Conservation (phyloP, 176 grass and related monocot species). For the Musa troglodytarum region DNA sequence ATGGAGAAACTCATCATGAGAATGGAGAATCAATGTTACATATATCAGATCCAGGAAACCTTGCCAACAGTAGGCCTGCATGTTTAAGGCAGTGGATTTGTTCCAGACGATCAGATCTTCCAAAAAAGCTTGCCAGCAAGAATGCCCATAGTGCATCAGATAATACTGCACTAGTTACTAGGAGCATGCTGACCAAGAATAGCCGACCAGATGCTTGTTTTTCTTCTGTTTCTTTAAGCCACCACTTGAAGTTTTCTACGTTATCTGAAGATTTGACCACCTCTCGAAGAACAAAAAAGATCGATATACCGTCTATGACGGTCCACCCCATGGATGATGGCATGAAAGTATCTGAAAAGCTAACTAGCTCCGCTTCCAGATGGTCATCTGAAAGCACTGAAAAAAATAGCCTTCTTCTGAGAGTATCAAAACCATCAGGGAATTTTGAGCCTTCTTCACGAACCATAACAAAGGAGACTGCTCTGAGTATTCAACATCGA, state of each 20-base stretch:
- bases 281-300: slow-evolving; percentile 23
- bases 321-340: slow-evolving; percentile 10
- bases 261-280: slow-evolving; percentile 32
- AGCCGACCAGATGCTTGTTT: slow-evolving; percentile 19
- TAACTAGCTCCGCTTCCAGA: slow-evolving; percentile 22
- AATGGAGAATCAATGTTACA: neutral
- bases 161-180: slow-evolving; percentile 7
- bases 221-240: slow-evolving; percentile 28
- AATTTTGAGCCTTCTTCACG: slow-evolving; percentile 32
- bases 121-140: slow-evolving; percentile 42
- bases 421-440: slow-evolving; percentile 41
- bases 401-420: slow-evolving; percentile 27
- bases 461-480: slow-evolving; percentile 42
- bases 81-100: slow-evolving; percentile 48
- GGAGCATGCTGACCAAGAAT: slow-evolving; percentile 23
- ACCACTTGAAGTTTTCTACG: slow-evolving; percentile 27
- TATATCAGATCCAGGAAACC: neutral
- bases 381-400: slow-evolving; percentile 28
- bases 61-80: slow-evolving; percentile 14
- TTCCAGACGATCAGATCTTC: slow-evolving; percentile 51
- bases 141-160: slow-evolving; percentile 23
- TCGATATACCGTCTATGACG: neutral
- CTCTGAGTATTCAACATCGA: slow-evolving; percentile 29
- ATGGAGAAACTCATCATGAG: slow-evolving; percentile 5
- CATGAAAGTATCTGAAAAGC: slow-evolving; percentile 27